Conservation (phyloP, 2,329 filamentous ascomycete species). For the Sphaerostilbella broomeana region DNA sequence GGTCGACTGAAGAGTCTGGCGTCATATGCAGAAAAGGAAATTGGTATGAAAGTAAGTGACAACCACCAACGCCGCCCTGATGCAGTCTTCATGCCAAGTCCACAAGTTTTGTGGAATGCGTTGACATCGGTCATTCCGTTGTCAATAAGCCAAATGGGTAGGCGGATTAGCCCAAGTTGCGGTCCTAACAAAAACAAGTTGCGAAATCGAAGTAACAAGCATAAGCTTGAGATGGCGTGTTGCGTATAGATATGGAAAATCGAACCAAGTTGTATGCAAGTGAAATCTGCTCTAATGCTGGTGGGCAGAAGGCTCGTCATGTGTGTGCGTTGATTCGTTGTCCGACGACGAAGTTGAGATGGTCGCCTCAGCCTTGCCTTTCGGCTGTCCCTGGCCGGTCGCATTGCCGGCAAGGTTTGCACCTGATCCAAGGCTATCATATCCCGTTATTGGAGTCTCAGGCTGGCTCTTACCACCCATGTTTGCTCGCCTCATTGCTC, state of each 20-base stretch:
- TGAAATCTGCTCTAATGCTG: constrained; percentile 2
- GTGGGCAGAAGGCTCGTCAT: constrained; percentile 3
- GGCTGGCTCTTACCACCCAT: constrained; percentile 34
- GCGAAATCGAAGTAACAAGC: background rate
- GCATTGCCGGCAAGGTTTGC: constrained; percentile 33
- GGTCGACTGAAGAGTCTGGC: constrained; percentile 2
- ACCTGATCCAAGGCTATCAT: constrained; percentile 40
- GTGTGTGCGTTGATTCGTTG: constrained; percentile 17
- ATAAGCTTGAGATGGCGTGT: no score
- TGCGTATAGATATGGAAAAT: background rate
- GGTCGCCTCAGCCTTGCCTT: constrained; percentile 25
- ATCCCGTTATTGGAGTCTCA: constrained; percentile 40
- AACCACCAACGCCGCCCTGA: constrained; percentile 26
- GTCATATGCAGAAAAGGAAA: constrained; percentile 9
- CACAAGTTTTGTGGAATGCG: constrained; percentile 16
- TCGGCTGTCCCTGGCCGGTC: constrained; percentile 24
- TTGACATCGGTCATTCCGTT: constrained; percentile 19
- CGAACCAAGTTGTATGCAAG: background rate
- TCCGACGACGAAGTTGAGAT: constrained; percentile 26
- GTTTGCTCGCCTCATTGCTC: constrained; percentile 42
- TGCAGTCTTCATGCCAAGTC: constrained; percentile 27
- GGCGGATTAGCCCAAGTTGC: constrained; percentile 7
- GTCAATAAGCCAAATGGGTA: constrained; percentile 11
- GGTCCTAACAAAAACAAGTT: background rate
- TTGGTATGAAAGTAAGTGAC: background rate